Evolutionary conservation across 495 filamentous ascomycete species (phyloP).

Genomic region (Aspergillus conjunctus): DNA sequence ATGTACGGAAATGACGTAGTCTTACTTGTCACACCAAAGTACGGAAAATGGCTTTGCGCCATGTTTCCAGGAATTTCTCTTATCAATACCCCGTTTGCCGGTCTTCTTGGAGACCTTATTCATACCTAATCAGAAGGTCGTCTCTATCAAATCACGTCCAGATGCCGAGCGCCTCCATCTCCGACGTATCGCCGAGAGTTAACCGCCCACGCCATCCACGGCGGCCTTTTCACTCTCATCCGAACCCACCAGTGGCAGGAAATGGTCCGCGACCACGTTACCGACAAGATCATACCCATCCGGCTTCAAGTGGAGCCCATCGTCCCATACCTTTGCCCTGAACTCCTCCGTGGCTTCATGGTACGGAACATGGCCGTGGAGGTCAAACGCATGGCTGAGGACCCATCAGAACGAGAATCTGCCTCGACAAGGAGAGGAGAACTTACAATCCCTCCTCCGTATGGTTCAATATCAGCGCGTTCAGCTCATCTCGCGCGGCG

Average conservation of each 20-base stretch:
- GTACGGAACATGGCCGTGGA: slow-evolving; percentile 54
- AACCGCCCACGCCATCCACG: too few species aligned
- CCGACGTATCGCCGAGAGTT: too few species aligned
- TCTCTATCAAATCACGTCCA: too few species aligned
- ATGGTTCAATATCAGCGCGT: slow-evolving; percentile 52
- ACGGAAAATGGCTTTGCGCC: too few species aligned
- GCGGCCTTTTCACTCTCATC: neutral
- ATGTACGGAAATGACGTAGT: too few species aligned
- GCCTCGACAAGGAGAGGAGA: neutral
- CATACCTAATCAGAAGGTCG: too few species aligned
- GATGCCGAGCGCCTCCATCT: too few species aligned
- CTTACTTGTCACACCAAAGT: too few species aligned
- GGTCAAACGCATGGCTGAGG: slow-evolving; percentile 52
- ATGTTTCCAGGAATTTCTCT: too few species aligned
- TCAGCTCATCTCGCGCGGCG: slow-evolving; percentile 48
- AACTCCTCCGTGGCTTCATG: slow-evolving; percentile 46
- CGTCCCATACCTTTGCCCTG: slow-evolving; percentile 56
- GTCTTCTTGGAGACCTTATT: too few species aligned
- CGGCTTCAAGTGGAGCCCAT: slow-evolving; percentile 61
- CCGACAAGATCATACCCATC: slow-evolving; percentile 63
- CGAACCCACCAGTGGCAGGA: slow-evolving; percentile 41
- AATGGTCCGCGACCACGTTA: slow-evolving; percentile 42
- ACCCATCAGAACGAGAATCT: neutral
- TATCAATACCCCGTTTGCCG: too few species aligned
- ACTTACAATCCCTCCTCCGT: slow-evolving; percentile 49